A percentile compares a stretch with the other conserved stretches of the same genome.
These are phyloP conservation scores for Penicillium canescens DNA, from an alignment of 495 filamentous ascomycete genomes.

Conservation along the genomic window DNA sequence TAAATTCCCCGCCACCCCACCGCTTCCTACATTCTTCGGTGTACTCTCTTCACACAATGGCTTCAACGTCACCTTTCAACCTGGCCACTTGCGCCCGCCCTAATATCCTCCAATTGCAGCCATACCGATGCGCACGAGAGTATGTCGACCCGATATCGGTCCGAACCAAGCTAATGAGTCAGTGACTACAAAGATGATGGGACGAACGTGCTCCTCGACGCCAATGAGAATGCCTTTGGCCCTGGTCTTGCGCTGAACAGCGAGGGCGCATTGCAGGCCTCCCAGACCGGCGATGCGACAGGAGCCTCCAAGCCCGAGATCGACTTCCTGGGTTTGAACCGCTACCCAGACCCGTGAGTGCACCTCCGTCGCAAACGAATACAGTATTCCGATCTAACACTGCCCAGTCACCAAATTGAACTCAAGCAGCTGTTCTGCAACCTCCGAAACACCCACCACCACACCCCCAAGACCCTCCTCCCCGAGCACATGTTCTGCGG, in stretches of 20 bases:
- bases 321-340: slow-evolving; percentile 77
- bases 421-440: slow-evolving; percentile 86
- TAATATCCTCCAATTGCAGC: slow-evolving; percentile 80
- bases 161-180: slow-evolving; percentile 36
- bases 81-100: slow-evolving; percentile 77
- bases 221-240: slow-evolving; percentile 96
- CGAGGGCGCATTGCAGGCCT: slow-evolving; percentile 45
- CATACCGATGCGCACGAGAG: slow-evolving; percentile 85
- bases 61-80: slow-evolving; percentile 60
- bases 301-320: slow-evolving; percentile 47
- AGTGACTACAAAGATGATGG: slow-evolving; percentile 99
- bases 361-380: neutral
- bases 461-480: slow-evolving; percentile 71
- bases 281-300: slow-evolving; percentile 35
- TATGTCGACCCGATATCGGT: slow-evolving; percentile 41
- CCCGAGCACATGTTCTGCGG: slow-evolving; percentile 90
- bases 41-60: slow-evolving; percentile 32
- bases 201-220: slow-evolving; percentile 93
- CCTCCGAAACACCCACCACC: slow-evolving; percentile 81
- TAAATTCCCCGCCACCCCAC: slow-evolving; percentile 27
- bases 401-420: slow-evolving; percentile 69
- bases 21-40: slow-evolving; percentile 8
- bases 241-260: slow-evolving; percentile 60
- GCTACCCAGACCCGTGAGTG: slow-evolving; percentile 89
- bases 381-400: neutral